These are phyloP conservation scores for Raphanus raphanistrum DNA, from an alignment of 345 rosid species.

Conservation along the genomic window DNA sequence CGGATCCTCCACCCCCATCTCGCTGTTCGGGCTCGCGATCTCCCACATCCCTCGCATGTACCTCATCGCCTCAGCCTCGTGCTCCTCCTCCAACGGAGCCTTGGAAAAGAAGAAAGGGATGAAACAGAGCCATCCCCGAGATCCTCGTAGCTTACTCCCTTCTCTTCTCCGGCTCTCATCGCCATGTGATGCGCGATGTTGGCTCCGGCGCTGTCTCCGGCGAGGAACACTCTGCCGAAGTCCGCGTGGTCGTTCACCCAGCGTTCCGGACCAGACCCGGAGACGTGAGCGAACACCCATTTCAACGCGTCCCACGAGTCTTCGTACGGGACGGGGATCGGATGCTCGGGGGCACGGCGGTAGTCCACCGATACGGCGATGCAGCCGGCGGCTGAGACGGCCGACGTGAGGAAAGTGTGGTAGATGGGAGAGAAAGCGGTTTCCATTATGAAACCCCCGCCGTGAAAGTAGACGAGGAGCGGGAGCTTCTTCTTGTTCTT, in stretches of 20 bases:
- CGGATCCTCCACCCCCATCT: slow-evolving; percentile 36
- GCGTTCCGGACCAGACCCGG: slow-evolving; percentile 37
- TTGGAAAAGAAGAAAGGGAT: slow-evolving; percentile 46
- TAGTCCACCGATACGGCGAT: slow-evolving; percentile 47
- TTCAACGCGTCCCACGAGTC: slow-evolving; percentile 53
- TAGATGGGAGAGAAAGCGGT: slow-evolving; percentile 36
- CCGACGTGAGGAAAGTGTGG: slow-evolving; percentile 30
- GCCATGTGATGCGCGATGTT: slow-evolving; percentile 54
- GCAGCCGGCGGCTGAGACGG: slow-evolving; percentile 42
- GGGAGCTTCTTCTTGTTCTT: slow-evolving; percentile 33
- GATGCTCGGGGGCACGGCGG: slow-evolving; percentile 51
- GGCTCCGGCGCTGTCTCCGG: slow-evolving; percentile 52
- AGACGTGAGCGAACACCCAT: slow-evolving; percentile 42
- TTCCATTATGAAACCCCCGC: slow-evolving; percentile 47
- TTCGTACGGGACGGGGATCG: slow-evolving; percentile 44
- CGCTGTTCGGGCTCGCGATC: slow-evolving; percentile 32
- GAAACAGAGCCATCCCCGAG: slow-evolving; percentile 43
- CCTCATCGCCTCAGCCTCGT: neutral
- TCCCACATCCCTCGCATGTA: slow-evolving; percentile 25
- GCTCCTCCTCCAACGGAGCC: neutral
- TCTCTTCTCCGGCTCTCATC: slow-evolving; percentile 32
- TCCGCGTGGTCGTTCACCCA: slow-evolving; percentile 47
- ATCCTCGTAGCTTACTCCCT: neutral
- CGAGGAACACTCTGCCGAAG: slow-evolving; percentile 38
- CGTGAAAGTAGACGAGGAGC: slow-evolving; percentile 55